Evolutionary conservation across 495 filamentous ascomycete genomes (phyloP), one percentile per base, ranked within the genome.

Genomic region (Neurospora pannonica): DNA sequence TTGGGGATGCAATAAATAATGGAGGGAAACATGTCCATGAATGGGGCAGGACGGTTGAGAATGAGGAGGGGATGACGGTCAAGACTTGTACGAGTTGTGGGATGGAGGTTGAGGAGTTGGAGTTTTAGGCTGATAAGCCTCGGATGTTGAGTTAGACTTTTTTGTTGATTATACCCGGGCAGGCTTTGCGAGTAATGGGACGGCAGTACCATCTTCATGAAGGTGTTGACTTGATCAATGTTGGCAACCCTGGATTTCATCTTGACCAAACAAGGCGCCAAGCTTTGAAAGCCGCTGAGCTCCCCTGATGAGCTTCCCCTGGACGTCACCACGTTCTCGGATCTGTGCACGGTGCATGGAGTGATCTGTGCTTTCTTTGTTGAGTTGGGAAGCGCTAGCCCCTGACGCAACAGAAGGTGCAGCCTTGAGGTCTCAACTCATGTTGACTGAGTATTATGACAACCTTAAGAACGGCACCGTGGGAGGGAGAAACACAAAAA

Each of bases 81-180:
- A 97, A 94, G 87, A 94, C 89, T 4, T 98, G 96, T 81, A 87
- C 91, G 71, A 92, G 90, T 39, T 99, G 97, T 83, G 93, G 93
- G 31, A 97, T 98, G 93, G 95, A 98, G 84, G 92, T 98, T 71
- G 97, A 99, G 79, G 97, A 98, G 83, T 79, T 98, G 79, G 94
- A 97, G 80, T 92, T 98, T 75, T 97, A 77, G 84, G 71, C 28
- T n/a, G 17, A 3, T 46, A 43, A 4, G 7, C 42, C 3, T 43
- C 24, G 34, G 5, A 11, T 74, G 3, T 43, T 9, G 6, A 31
- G 21, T 31, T 60, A 1, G 37, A 36, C 5, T 19, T 24, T 10
- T 10, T 34, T 15, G 34, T 46, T 46, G 19, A 21, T 54, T 13
- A 54, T 54, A 54, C 46, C 46, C 46, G 5, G 15, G 15, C 15